Evolutionary conservation across 768 basidiomycete genomes (phyloP).

Genomic region (Tylopilus vinaceipallidus): DNA sequence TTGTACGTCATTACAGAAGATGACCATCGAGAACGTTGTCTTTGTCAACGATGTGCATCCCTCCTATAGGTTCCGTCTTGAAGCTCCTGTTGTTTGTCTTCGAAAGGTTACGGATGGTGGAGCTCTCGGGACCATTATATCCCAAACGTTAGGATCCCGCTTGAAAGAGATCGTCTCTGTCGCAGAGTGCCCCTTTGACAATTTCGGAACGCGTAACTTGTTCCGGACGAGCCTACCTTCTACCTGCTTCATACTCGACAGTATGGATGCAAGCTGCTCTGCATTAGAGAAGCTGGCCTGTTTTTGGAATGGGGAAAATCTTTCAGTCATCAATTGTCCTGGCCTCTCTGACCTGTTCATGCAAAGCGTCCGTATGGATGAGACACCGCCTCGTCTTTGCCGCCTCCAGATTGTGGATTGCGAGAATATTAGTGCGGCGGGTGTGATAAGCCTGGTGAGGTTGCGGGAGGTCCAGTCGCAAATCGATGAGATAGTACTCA

Average conservation of each 20-base stretch:
- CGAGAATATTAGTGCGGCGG: not conserved
- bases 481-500: not conserved
- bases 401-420: constrained; percentile 8
- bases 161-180: constrained; percentile 3
- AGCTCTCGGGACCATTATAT: constrained; percentile 1
- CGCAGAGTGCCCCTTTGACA: constrained; percentile 3
- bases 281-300: constrained; percentile 1
- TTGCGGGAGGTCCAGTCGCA: constrained; percentile 2
- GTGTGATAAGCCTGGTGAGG: not conserved
- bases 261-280: not conserved
- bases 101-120: not conserved
- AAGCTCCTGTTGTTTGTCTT: not conserved
- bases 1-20: not conserved
- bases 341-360: constrained; percentile 4
- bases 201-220: not conserved
- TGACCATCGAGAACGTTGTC: constrained; percentile 2
- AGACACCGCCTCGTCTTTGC: constrained; percentile 2
- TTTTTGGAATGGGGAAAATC: constrained; percentile 10
- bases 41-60: constrained; percentile 6
- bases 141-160: not conserved
- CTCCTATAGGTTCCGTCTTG: constrained; percentile 6
- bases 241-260: constrained; percentile 1
- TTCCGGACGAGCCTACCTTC: constrained; percentile 3
- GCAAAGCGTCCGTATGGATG: not conserved
- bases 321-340: constrained; percentile 5